These are phyloP conservation scores for Monoraphidium neglectum DNA, from an alignment of 139 green algal genomes.

Conservation along the genomic window DNA sequence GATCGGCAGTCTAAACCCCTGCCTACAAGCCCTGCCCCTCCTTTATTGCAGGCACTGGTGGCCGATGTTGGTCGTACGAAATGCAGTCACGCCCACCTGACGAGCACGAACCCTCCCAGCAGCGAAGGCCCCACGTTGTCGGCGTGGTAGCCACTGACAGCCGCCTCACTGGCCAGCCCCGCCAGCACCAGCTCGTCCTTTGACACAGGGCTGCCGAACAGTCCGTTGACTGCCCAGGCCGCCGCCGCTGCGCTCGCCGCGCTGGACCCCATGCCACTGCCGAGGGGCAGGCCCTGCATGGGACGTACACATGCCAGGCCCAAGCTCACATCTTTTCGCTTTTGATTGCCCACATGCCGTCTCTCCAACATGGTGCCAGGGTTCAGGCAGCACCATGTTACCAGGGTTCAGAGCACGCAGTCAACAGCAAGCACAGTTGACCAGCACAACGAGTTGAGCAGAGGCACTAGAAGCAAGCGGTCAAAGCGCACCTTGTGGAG, in stretches of 20 bases:
- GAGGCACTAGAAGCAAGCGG: no score
- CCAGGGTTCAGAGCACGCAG: not conserved
- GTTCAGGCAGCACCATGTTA: no score
- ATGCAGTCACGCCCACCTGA: conserved; percentile 68
- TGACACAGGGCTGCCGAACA: conserved; percentile 86
- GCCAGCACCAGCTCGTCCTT: conserved; percentile 83
- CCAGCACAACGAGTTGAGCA: no score
- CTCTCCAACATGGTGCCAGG: no score
- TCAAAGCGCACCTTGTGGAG: conserved; percentile 76
- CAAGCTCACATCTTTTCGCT: no score
- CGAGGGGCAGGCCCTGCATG: conserved; percentile 85
- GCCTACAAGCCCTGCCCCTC: no score
- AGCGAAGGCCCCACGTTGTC: conserved; percentile 95
- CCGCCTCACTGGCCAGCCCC: conserved; percentile 84
- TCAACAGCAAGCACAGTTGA: not conserved
- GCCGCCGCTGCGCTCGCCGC: conserved; percentile 90
- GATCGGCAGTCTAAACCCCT: no score
- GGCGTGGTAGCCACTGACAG: conserved; percentile 95
- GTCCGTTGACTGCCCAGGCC: conserved; percentile 86
- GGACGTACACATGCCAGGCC: not conserved
- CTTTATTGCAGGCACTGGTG: no score
- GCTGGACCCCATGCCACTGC: conserved; percentile 89
- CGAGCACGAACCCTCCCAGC: conserved; percentile 93
- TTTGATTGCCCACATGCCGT: not conserved
- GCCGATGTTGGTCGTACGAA: no score